These are phyloP conservation scores for Microdochium bolleyi DNA, from an alignment of 2,329 filamentous ascomycete genomes.

Conservation along the genomic window DNA sequence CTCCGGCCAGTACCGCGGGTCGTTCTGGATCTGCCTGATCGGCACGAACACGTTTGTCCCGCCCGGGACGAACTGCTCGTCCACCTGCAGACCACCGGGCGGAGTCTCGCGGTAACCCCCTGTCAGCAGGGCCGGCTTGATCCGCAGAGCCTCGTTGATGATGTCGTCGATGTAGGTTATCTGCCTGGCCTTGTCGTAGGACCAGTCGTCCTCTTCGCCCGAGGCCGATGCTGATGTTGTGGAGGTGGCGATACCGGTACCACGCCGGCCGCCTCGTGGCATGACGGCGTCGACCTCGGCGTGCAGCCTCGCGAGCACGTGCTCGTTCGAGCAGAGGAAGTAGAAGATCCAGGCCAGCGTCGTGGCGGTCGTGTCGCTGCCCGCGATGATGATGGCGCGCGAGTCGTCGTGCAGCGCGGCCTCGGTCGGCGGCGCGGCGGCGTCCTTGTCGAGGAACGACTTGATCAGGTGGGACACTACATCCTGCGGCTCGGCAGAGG, in stretches of 20 bases:
- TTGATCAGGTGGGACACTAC: slow-evolving; percentile 2
- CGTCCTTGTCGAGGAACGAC: neutral
- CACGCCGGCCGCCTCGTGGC: too few species aligned
- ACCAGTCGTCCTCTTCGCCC: neutral
- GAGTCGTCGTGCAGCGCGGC: slow-evolving; percentile 4
- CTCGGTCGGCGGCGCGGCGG: neutral
- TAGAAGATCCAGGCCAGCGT: slow-evolving; percentile 6
- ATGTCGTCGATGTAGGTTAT: slow-evolving; percentile 23
- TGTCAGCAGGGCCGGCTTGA: slow-evolving; percentile 29
- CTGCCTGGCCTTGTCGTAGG: slow-evolving; percentile 4
- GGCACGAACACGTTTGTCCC: slow-evolving; percentile 10
- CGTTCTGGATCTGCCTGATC: slow-evolving; percentile 15
- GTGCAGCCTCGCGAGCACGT: slow-evolving; percentile 4
- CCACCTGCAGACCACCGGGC: slow-evolving; percentile 16
- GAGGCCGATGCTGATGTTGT: neutral
- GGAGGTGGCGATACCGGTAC: neutral
- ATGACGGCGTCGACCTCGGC: slow-evolving; percentile 5
- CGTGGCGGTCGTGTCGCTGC: slow-evolving; percentile 7
- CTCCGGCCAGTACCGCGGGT: slow-evolving; percentile 10
- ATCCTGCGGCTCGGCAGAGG: neutral
- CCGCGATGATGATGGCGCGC: slow-evolving; percentile 7
- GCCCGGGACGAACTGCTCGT: slow-evolving; percentile 2
- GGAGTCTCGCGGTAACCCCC: slow-evolving; percentile 26
- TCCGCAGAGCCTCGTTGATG: slow-evolving; percentile 33
- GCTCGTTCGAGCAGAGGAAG: slow-evolving; percentile 3